A percentile compares a stretch with the other conserved stretches of the same genome.
Conservation (phyloP, 1,284 basidiomycete genomes). For the Schizophyllum commune region DNA sequence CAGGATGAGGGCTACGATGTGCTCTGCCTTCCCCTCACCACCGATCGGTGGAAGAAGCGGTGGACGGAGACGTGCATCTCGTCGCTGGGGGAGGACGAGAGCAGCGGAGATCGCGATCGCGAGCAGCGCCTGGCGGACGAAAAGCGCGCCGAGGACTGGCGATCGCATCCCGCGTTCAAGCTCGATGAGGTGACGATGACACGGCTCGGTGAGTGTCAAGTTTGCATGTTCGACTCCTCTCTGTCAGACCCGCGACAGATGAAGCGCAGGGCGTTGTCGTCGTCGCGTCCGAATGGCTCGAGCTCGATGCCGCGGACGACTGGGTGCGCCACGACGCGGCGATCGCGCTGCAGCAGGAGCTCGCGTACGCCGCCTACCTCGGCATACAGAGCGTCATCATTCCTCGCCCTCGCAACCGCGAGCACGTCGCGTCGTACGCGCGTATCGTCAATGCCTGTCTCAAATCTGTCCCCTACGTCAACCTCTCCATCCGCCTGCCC, state of each 20-base stretch:
- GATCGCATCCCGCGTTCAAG: constrained; percentile 72
- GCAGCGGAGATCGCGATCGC: constrained; percentile 32
- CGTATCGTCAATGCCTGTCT: constrained; percentile 81
- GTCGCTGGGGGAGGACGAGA: constrained; percentile 24
- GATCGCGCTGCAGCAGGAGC: constrained; percentile 89
- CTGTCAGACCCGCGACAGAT: constrained; percentile 37
- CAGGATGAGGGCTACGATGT: constrained; percentile 51
- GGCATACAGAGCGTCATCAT: constrained; percentile 81
- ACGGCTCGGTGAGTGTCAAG: constrained; percentile 56
- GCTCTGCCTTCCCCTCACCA: constrained; percentile 83
- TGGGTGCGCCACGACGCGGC: constrained; percentile 96
- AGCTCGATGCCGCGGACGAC: constrained; percentile 88
- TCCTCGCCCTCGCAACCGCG: constrained; percentile 84
- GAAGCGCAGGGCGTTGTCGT: constrained; percentile 77
- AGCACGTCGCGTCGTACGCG: constrained; percentile 86
- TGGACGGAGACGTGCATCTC: constrained; percentile 88
- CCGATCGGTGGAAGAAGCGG: constrained; percentile 76
- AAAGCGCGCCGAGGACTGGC: constrained; percentile 82
- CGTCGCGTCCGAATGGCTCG: constrained; percentile 89
- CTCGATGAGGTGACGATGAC: constrained; percentile 87
- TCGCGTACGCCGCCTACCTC: constrained; percentile 90
- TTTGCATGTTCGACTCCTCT: neutral
- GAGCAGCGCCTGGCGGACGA: constrained; percentile 51
- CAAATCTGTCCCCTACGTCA: constrained; percentile 59
- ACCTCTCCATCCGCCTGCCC: constrained; percentile 77